Conservation (phyloP, 2,329 filamentous ascomycete genomes). For the Cadophora sp. region DNA sequence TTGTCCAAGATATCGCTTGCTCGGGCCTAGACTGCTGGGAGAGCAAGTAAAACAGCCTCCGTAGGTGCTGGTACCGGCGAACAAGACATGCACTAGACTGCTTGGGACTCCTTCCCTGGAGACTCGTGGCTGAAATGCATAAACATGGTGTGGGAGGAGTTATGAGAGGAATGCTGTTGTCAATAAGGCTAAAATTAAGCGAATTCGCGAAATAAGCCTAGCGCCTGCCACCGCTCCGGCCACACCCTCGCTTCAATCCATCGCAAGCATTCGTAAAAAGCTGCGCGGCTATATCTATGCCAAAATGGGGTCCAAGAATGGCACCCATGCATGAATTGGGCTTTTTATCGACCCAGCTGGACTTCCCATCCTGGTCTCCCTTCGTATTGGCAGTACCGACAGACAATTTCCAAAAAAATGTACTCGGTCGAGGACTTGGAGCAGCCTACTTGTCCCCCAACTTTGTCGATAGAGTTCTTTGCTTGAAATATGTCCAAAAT, state of each 20-base stretch:
- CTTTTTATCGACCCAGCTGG: not conserved
- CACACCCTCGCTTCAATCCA: not conserved
- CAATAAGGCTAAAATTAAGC: not conserved
- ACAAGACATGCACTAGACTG: not conserved
- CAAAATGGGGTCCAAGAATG: not conserved
- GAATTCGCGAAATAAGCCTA: not conserved
- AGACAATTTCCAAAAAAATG: too few relatives aligned
- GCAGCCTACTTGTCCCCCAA: not conserved
- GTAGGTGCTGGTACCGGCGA: not conserved
- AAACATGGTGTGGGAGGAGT: not conserved
- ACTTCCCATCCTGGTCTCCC: not conserved
- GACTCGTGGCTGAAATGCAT: not conserved
- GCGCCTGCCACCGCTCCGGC: not conserved
- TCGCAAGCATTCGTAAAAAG: not conserved
- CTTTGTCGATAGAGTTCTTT: not conserved
- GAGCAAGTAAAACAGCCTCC: not conserved
- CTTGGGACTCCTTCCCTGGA: not conserved
- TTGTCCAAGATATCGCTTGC: not conserved
- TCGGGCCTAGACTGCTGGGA: not conserved
- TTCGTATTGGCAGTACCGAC: not conserved
- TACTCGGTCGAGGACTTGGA: not conserved
- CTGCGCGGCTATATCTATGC: not conserved
- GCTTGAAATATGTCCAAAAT: not conserved
- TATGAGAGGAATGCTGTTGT: not conserved
- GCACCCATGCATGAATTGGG: not conserved